Evolutionary conservation across 306 rosid genomes (phyloP), one percentile per base, ranked within the genome.

Genomic region (Castanea crenata): DNA sequence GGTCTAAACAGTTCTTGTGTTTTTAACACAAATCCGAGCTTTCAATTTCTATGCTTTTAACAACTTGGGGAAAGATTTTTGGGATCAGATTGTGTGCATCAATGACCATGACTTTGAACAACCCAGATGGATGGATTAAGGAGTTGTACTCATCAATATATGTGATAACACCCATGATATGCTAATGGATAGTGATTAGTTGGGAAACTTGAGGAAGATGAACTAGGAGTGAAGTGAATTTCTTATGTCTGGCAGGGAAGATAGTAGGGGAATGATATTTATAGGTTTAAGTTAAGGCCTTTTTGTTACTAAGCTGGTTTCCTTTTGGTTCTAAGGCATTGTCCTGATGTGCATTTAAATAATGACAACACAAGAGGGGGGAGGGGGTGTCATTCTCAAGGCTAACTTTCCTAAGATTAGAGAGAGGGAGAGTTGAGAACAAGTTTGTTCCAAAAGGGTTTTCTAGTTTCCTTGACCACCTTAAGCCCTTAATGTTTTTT

Each of bases 91-190:
- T 68, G 76, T 79, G 84, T 4, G 57, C 80, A 27, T 84, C 86
- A 7, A 87, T 84, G 69, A 87, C 35, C 58, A 84, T 56, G 80
- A 83, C 88, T 74, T 84, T 84, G 82, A 87, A 87, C 69, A 84
- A 29, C 67, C 61, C 74, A 5, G 84, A 38, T 16, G 88, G 79
- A 12, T 84, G 63, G 27, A 87, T 34, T 4, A 54, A 73, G 54
- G 88, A 81, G 27, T 69, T 55, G 81, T 20, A 27, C 57, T 81
- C 82, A 23, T 55, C 64, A 29, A 19, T 19, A 8, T 73, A 19
- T 0, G 65, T 55, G 76, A 73, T 10, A 3, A 73, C 52, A 32
- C 76, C 65, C 76, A 73, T 55, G 27, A 67, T 34, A 19, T 67
- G 25, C 15, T 29, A 27, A 10, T 13, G 41, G n/a, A 6, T 8